phyloP scores from a whole-genome alignment of 805 yeast genomes.

The Kluyveromyces nonfermentans region DNA sequence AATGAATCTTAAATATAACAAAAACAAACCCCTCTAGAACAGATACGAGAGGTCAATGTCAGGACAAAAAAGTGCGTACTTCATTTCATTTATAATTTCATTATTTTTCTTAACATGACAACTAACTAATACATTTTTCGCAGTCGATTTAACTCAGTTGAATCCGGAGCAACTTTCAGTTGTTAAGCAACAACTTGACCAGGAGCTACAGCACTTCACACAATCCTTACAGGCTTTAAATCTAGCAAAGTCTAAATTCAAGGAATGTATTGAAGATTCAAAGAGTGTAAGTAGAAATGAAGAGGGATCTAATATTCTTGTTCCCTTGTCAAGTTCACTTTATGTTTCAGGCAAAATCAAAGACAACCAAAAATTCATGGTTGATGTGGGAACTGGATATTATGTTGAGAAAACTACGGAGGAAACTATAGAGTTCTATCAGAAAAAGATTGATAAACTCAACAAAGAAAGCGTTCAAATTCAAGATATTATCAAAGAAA shows the following conservation, averaged over 20 bases:
- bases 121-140: constrained; percentile 2
- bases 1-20: too few relatives aligned
- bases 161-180: constrained; percentile 79
- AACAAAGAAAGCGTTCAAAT: constrained; percentile 65
- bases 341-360: constrained; percentile 79
- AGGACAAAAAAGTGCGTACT: background rate
- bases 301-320: constrained; percentile 49
- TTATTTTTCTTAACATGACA: background rate
- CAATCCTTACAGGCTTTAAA: constrained; percentile 76
- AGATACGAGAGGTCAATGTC: background rate
- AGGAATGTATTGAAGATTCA: constrained; percentile 70
- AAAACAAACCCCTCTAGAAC: background rate
- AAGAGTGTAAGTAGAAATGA: constrained; percentile 38
- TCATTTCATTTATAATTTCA: background rate
- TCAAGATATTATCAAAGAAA: constrained; percentile 65
- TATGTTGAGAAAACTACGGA: constrained; percentile 68
- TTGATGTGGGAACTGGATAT: constrained; percentile 95
- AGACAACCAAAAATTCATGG: constrained; percentile 61
- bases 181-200: constrained; percentile 73
- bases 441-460: constrained; percentile 62
- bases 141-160: constrained; percentile 60
- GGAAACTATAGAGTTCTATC: constrained; percentile 65
- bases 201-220: constrained; percentile 77
- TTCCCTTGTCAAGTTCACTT: constrained; percentile 82
- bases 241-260: constrained; percentile 72